Evolutionary conservation across 1,139 yeast species (phyloP), one percentile per base, ranked within the genome.

Genomic region (Debaryomyces psychrophilus): DNA sequence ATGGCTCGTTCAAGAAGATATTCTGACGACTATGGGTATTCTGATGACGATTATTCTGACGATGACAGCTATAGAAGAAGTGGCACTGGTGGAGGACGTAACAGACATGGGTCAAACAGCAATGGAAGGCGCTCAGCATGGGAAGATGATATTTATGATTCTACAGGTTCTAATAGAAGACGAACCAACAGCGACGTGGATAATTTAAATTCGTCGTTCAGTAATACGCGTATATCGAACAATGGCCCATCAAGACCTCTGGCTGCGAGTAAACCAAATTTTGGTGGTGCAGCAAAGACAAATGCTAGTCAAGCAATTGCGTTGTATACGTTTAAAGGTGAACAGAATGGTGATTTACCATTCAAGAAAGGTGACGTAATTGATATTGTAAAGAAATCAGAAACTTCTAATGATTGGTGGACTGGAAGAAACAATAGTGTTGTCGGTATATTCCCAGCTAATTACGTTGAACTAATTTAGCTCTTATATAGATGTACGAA

Each of bases 371-470:
- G 99, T 47, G 99, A 93, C 65, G 88, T 89, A n/a, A 88, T 93
- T 58, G 87, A 89, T 37, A 87, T 93, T 54, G 71, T 88, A 44
- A 89, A 90, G 65, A 89, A 87, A 65, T 82, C 95, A 11, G 90
- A 87, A 12, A 86, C 96, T 9, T 81, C 83, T 43, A 96, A 93
- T 64, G 99, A 93, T 64, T 93, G 99, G 99, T 93, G 99, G 99
- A 90, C 97, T 0, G 99, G 99, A 15, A 82, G 87, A 61, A 75
- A 83, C 49, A 87, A 87, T 57, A 95, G 95, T 5, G 69, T 68
- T 47, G 87, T 89, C 53, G 99, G 99, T 43, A 90, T 92, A 22
- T 93, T 93, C 77, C 99, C 99, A 8, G 99, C 99, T 2, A 93
- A 93, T 64, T 93, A 93, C 61, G 97, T 93, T 37, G 95, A 90